Percentiles rank a stretch among this genome's conserved stretches.
Conservation (phyloP, 768 basidiomycete genomes). For the Calocybe cyanea region DNA sequence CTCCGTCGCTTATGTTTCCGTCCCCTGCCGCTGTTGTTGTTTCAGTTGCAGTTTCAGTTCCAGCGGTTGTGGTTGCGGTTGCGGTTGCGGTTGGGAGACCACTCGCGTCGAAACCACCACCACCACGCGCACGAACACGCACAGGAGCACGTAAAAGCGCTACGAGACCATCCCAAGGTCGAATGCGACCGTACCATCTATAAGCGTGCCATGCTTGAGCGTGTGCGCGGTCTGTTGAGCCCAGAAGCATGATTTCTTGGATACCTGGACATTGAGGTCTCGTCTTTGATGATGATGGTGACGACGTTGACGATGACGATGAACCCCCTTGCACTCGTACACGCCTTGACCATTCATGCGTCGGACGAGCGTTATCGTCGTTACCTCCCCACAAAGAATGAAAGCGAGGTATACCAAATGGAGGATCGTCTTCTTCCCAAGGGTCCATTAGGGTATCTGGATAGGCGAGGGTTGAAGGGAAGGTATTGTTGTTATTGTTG, state of each 20-base stretch:
- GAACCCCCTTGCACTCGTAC: too few relatives aligned
- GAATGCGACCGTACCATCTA: neutral
- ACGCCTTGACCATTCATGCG: too few relatives aligned
- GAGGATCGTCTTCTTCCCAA: constrained; percentile 5
- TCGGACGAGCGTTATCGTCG: neutral
- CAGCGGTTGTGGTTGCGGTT: too few relatives aligned
- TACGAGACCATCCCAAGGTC: constrained; percentile 1
- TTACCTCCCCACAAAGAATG: too few relatives aligned
- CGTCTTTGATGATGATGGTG: neutral
- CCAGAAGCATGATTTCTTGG: neutral
- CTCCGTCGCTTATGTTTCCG: constrained; percentile 8
- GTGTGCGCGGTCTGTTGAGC: neutral
- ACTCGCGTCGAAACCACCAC: neutral
- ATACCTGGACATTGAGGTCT: neutral
- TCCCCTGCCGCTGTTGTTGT: neutral
- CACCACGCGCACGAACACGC: neutral
- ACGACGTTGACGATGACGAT: neutral
- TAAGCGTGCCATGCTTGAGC: neutral
- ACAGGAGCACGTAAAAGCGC: neutral
- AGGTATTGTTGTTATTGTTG: too few relatives aligned
- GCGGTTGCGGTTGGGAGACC: too few relatives aligned
- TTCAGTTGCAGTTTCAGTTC: too few relatives aligned
- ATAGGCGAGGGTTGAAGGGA: neutral
- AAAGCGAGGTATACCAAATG: neutral
- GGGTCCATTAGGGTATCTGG: neutral